Percentiles rank a stretch among this genome's conserved stretches.
phyloP scores from a whole-genome alignment of 192 early-diverging fungal species.

The Glomus cerebriforme region DNA sequence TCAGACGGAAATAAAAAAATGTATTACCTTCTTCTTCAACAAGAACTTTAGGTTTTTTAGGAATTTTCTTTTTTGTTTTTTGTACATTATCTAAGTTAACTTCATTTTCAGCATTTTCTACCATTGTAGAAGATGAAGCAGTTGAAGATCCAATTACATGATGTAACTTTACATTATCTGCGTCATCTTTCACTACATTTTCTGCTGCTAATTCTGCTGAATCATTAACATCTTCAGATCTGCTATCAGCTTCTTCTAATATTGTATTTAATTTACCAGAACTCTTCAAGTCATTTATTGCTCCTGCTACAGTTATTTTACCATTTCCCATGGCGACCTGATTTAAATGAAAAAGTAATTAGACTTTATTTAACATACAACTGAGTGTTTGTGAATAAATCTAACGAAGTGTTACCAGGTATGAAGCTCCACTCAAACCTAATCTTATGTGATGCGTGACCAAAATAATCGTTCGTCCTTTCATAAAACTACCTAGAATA shows the following conservation, averaged over 20 bases:
- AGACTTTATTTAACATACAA: not conserved
- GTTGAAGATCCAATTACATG: not conserved
- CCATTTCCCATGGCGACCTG: conserved; percentile 2
- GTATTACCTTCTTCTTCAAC: conserved; percentile 43
- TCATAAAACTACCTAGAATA: conserved; percentile 71
- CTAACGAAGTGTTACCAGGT: not conserved
- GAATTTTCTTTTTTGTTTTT: conserved; percentile 21
- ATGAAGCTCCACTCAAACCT: not conserved
- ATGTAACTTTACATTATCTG: not conserved
- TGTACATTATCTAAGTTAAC: not conserved
- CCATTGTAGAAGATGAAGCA: not conserved
- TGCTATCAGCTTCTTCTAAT: conserved; percentile 36
- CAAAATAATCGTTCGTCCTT: conserved; percentile 77
- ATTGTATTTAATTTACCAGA: conserved; percentile 35
- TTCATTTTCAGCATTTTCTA: conserved; percentile 57
- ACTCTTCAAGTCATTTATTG: conserved; percentile 23
- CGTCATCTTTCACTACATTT: not conserved
- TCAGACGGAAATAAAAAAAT: not conserved
- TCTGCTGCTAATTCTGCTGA: not conserved
- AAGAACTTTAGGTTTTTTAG: conserved; percentile 54
- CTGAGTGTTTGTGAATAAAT: not conserved
- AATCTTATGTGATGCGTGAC: conserved; percentile 86
- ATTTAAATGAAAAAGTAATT: not conserved
- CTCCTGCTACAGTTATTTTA: conserved; percentile 14
- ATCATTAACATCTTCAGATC: not conserved